Evolutionary conservation across 306 rosid genomes (phyloP), one percentile per base, ranked within the genome.

Genomic region (Prunus mongolica): DNA sequence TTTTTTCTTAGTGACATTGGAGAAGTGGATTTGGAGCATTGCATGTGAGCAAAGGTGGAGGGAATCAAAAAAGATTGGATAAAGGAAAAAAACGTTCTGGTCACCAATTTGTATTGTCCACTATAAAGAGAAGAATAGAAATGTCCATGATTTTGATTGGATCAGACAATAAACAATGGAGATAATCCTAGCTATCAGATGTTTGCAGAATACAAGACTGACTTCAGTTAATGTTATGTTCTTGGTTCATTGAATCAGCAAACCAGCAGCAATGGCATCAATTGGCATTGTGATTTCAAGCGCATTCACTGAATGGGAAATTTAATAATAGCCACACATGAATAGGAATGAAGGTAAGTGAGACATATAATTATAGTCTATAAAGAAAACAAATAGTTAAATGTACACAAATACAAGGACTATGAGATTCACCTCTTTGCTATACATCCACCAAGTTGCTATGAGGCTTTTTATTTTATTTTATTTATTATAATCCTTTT

Each of bases 1-100:
- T 38, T 54, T 56, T 75, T 79, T 34, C 41, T 55, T 58, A 71
- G 75, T 80, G 83, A 68, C 80, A 72, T 69, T 49, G 85, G 82
- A 64, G 76, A 65, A 9, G 65, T 44, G 41, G 80, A 55, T 16
- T 16, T 15, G 60, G 71, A 52, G 46, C 62, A 24, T 38, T 20
- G 22, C 67, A 38, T 65, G 69, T 18, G 67, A 52, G 57, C 6
- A 18, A 47, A 28, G 19, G 24, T 70, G 10, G 20, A 6, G 25
- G 16, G 38, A 10, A 73, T 32, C 20, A 30, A 12, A 71, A 54
- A 56, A 34, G 34, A 72, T 20, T 15, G 14, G 27, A 74, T 44
- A 41, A 4, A 56, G 18, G 68, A 38, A 65, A 45, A n/a, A 32
- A 75, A 34, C 18, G 13, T 64, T 75, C 28, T 30, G 24, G 20